Base-by-base conservation (phyloP, 2,329 filamentous ascomycete species). In the Diaporthe citriasiana region DNA sequence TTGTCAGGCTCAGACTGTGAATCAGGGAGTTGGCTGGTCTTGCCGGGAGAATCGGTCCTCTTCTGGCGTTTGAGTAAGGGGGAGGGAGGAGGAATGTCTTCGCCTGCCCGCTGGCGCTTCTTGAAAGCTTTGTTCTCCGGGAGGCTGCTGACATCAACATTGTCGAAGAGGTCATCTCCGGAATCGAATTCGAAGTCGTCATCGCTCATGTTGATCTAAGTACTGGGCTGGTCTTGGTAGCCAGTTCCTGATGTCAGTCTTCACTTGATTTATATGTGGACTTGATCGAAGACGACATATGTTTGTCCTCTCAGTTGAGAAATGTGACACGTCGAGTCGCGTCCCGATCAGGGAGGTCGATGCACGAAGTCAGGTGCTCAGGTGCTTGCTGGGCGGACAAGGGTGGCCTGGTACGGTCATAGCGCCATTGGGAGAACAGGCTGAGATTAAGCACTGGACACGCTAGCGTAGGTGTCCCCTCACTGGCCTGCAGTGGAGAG, bases 141-240 rank as follows among this genome's bases (percentile, higher is more conserved):
- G 8, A 74, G 35, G 27, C 69, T n/a, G 19, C 63, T 25, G 7
- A 57, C 68, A 47, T 81, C 69, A 15, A 81, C 68, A 53, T 77
- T 79, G 22, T 77, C 81, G 33, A 84, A 79, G 9, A 83, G 71
- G 13, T 83, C 82, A 60, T 83, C 82, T 15, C 79, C 82, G 0
- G 80, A 82, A 45, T 80, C 80, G 71, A 79, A 82, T 42, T 80
- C 80, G 70, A 79, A 82, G 27, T 83, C 80, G 27, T 71, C 80
- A 27, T 74, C 74, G 27, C 50, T 70, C 73, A 75, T 75, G 7
- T 42, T 57, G 40, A 10, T 42, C 15, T 25, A n/a, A n/a, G n/a
- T n/a, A 5, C 13, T 33, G 0, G 19, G 19, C 8, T 55, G 56
- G 17, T 13, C 8, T 3, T 8, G 15, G 33, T 15, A 17, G 7